Evolutionary conservation across 1,284 basidiomycete species (phyloP).

Genomic region (Malassezia cuniculi): DNA sequence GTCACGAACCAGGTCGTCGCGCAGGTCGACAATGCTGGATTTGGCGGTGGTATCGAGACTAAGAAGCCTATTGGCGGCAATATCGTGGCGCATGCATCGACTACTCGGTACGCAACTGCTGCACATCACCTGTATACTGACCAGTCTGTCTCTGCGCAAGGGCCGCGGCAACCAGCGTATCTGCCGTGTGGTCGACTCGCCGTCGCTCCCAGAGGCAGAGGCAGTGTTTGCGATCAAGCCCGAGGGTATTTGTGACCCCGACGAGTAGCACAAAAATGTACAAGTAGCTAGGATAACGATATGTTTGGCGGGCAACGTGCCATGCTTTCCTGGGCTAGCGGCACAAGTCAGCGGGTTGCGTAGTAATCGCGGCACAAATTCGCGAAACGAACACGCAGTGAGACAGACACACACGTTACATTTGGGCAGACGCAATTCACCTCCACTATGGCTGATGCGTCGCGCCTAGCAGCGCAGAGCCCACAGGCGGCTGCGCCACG

Average conservation of each 20-base stretch:
- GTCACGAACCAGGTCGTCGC: slow-evolving; percentile 99
- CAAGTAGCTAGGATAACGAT: too few species aligned
- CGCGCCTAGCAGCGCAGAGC: too few species aligned
- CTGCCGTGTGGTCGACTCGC: slow-evolving; percentile 95
- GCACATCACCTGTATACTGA: slow-evolving; percentile 1
- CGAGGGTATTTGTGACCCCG: slow-evolving; percentile 46
- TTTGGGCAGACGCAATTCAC: too few species aligned
- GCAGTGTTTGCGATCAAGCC: slow-evolving; percentile 74
- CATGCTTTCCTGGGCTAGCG: too few species aligned
- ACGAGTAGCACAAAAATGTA: slow-evolving; percentile 2
- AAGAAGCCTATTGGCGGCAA: slow-evolving; percentile 73
- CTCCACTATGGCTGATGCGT: too few species aligned
- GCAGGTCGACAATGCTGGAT: slow-evolving; percentile 80
- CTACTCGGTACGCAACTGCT: slow-evolving; percentile 27
- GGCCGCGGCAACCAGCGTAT: slow-evolving; percentile 80
- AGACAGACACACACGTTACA: too few species aligned
- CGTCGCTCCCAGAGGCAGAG: slow-evolving; percentile 92
- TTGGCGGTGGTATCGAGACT: slow-evolving; percentile 53
- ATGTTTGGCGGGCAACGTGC: too few species aligned
- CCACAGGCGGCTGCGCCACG: too few species aligned
- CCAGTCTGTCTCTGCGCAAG: slow-evolving; percentile 78
- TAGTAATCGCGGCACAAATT: too few species aligned
- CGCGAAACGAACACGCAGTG: too few species aligned
- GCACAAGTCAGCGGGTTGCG: too few species aligned
- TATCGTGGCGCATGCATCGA: slow-evolving; percentile 45